Percentiles rank a stretch among this genome's conserved stretches.
These are phyloP conservation scores for Chionographis japonica DNA, from an alignment of 106 monocot genomes.

Conservation along the genomic window DNA sequence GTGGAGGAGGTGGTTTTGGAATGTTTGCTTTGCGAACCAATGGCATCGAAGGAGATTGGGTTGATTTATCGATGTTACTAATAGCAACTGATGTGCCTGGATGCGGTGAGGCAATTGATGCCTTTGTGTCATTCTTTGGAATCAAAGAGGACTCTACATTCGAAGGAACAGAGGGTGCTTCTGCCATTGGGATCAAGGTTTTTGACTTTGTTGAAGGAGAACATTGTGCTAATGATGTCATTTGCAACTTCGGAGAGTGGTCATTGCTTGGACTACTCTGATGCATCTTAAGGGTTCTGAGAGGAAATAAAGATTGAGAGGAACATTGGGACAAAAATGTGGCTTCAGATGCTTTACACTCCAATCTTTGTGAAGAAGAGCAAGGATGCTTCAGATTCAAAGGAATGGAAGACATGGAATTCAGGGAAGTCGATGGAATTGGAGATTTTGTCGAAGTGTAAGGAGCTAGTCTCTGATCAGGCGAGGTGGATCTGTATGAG, in stretches of 20 bases:
- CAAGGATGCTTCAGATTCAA: not conserved
- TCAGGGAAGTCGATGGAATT: not conserved
- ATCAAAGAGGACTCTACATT: not conserved
- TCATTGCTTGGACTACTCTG: not conserved
- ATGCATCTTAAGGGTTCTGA: not conserved
- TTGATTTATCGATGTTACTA: not conserved
- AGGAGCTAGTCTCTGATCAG: not conserved
- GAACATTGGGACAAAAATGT: not conserved
- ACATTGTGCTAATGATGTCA: not conserved
- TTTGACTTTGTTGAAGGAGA: not conserved
- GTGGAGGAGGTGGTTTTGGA: constrained; percentile 26
- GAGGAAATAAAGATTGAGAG: not conserved
- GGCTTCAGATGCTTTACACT: not conserved
- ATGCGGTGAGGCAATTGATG: not conserved
- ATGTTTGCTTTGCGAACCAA: not conserved
- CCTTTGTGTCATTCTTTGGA: not conserved
- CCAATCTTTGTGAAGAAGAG: not conserved
- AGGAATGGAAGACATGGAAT: not conserved
- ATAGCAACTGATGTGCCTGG: not conserved
- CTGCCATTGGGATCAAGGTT: not conserved
- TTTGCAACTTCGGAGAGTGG: not conserved
- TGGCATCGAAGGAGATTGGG: not conserved
- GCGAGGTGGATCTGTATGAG: constrained; percentile 4
- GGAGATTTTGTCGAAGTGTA: not conserved
- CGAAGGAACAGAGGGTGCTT: not conserved